A percentile compares a stretch with the other conserved stretches of the same genome.
Conservation (phyloP, 106 monocot genomes). For the Gastrodia elata region DNA sequence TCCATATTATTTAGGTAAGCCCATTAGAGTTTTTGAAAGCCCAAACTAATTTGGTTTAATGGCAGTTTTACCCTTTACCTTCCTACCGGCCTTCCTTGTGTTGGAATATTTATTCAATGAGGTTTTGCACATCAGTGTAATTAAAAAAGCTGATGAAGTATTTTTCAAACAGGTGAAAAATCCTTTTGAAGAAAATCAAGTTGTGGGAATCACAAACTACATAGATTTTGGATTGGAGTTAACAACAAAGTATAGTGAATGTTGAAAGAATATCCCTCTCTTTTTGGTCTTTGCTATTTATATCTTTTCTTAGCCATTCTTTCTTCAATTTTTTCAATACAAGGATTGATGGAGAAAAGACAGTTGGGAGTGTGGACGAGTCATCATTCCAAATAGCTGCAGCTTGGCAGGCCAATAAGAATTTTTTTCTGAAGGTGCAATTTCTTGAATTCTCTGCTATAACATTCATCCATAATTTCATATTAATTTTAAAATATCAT, state of each 20-base stretch:
- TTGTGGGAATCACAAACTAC: constrained; percentile 93
- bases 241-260: constrained; percentile 45
- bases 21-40: no score
- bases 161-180: constrained; percentile 51
- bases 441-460: background rate
- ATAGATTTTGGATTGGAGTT: constrained; percentile 94
- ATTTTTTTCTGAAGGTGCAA: constrained; percentile 80
- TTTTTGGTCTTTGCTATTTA: constrained; percentile 1
- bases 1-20: no score
- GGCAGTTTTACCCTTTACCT: no score
- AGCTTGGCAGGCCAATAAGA: constrained; percentile 98
- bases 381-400: constrained; percentile 89
- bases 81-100: background rate
- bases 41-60: no score
- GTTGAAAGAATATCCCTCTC: background rate
- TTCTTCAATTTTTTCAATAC: background rate
- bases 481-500: constrained; percentile 8
- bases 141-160: background rate
- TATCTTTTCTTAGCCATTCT: background rate
- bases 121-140: background rate
- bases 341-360: constrained; percentile 54
- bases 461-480: background rate
- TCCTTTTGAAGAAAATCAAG: constrained; percentile 71
- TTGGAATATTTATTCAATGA: background rate
- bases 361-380: constrained; percentile 23